Evolutionary conservation across 164 flowering plant genomes (phyloP), one percentile per base, ranked within the genome.

Genomic region (Vitis labrusca): DNA sequence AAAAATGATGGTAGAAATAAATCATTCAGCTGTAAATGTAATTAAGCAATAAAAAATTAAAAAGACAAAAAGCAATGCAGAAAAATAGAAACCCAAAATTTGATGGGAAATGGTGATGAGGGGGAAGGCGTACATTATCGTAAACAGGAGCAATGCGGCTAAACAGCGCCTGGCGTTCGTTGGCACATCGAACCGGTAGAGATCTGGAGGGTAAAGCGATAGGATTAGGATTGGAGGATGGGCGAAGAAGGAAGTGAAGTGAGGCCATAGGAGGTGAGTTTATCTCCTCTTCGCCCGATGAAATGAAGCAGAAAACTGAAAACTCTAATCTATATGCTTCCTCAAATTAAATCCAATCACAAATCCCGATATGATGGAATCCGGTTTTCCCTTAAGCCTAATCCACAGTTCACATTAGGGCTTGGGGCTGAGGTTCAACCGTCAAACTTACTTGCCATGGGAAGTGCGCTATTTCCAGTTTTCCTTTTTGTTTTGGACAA

Each of bases 141-240:
- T 93, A 93, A 17, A 86, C 91, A 27, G 96, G 96, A 70, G 98
- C 91, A 73, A 95, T 91, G 76, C 96, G 96, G 81, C 61, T 86
- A 65, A 93, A 93, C 15, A 93, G 96, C 44, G 74, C 85, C 76
- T 86, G 98, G 53, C 98, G 92, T 11, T 92, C 91, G 63, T 15
- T 68, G 29, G 91, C 64, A 65, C 88, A 83, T 44, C 68, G 78
- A 27, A 83, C 75, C 29, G 72, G 69, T 16, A 52, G 68, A 54
- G 15, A 10, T 11, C 54, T 57, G 65, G 29, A 13, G 10, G 68
- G 53, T 10, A 8, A 50, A 14, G 14, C 2, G 50, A 69, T 29
- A 50, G 19, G 58, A 9, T 17, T 61, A 5, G 17, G 15, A 53
- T 50, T 66, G 62, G 73, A 30, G 6, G 19, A 61, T 23, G 58